Conservation (phyloP, 768 basidiomycete genomes). For the Boletellus emodensis region DNA sequence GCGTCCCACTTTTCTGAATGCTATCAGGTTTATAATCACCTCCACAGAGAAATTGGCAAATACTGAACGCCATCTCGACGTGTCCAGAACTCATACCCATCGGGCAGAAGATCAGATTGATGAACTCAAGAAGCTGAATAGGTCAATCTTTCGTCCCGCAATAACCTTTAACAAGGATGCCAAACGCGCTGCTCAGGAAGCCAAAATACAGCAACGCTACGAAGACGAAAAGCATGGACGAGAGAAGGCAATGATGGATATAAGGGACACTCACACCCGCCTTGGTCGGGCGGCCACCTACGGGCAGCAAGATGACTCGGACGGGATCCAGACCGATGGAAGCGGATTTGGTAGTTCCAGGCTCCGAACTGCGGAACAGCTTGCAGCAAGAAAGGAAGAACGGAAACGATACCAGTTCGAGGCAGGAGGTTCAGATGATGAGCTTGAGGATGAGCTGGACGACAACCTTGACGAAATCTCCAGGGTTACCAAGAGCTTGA, state of each 20-base stretch:
- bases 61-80: conserved; percentile 92
- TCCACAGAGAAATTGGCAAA: conserved; percentile 77
- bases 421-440: conserved; percentile 84
- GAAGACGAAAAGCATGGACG: conserved; percentile 81
- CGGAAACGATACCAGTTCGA: conserved; percentile 90
- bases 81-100: conserved; percentile 79
- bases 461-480: conserved; percentile 85
- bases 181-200: conserved; percentile 85
- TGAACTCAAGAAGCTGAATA: conserved; percentile 91
- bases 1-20: conserved; percentile 17
- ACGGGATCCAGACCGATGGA: conserved; percentile 27
- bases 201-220: conserved; percentile 78
- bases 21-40: not conserved
- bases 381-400: conserved; percentile 58
- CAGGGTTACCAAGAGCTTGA: conserved; percentile 71
- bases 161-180: conserved; percentile 91
- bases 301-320: conserved; percentile 48
- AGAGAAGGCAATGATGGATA: conserved; percentile 81
- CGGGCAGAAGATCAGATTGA: conserved; percentile 92
- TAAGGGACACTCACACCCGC: conserved; percentile 83
- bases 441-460: conserved; percentile 92
- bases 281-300: conserved; percentile 71
- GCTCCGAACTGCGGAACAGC: conserved; percentile 48
- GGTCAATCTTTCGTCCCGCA: conserved; percentile 90
- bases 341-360: conserved; percentile 39